Percentiles rank a stretch among this genome's conserved stretches.
phyloP scores from a whole-genome alignment of 225 moss, liverwort and hornwort genomes.

The Climacium dendroides region DNA sequence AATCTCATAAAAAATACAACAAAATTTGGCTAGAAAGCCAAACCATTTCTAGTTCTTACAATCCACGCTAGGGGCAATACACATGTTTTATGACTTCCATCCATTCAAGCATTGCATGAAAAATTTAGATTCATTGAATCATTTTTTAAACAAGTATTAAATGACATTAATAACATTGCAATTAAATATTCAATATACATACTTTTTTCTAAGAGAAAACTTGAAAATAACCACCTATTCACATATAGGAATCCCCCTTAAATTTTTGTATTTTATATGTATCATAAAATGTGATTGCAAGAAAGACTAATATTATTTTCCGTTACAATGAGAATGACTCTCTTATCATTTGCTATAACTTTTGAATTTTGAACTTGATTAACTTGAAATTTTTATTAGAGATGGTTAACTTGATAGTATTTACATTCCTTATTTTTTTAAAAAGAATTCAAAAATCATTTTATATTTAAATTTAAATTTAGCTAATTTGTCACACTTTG shows the following conservation, averaged over 20 bases:
- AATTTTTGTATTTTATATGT: neutral
- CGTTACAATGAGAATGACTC: too few species aligned
- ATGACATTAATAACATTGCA: neutral
- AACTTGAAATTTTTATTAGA: too few species aligned
- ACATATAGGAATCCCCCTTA: neutral
- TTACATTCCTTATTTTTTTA: too few species aligned
- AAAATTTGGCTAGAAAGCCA: neutral
- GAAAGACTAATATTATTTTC: too few species aligned
- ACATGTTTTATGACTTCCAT: neutral
- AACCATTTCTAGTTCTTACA: neutral
- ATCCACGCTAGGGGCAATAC: rapidly evolving
- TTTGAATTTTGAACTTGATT: too few species aligned
- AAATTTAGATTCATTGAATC: neutral
- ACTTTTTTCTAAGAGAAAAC: neutral
- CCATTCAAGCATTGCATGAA: neutral
- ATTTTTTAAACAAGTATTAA: neutral
- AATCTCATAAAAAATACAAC: neutral
- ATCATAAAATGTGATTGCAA: too few species aligned
- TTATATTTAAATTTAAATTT: too few species aligned
- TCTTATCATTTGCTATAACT: too few species aligned
- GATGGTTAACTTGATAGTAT: too few species aligned
- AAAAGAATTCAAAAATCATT: too few species aligned
- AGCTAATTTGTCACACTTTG: too few species aligned
- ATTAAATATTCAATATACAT: neutral
- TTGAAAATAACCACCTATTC: neutral